These are phyloP conservation scores for Phytophthora cajani DNA, from an alignment of 352 stramenopile genomes.

Conservation along the genomic window DNA sequence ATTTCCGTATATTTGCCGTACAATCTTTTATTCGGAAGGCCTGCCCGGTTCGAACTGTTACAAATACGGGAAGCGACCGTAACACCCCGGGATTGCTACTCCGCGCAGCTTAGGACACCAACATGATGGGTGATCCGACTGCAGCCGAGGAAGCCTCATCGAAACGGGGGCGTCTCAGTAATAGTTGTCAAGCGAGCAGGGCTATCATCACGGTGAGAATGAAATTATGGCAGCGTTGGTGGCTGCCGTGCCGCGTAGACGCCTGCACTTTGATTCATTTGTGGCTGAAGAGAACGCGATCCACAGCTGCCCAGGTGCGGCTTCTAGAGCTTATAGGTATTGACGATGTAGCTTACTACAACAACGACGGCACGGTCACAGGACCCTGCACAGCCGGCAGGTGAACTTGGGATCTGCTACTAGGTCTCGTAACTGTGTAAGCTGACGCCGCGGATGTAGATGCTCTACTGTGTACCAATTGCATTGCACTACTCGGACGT, in stretches of 20 bases:
- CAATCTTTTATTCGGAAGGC: neutral
- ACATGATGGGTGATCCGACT: conserved; percentile 48
- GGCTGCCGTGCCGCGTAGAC: neutral
- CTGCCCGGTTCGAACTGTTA: neutral
- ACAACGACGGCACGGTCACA: too few species aligned
- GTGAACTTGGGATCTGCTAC: too few species aligned
- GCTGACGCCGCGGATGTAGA: too few species aligned
- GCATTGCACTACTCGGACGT: neutral
- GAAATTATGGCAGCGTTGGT: neutral
- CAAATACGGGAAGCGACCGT: too few species aligned
- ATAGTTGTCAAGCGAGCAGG: neutral
- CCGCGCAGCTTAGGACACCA: too few species aligned
- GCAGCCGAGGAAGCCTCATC: conserved; percentile 77
- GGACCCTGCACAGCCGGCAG: too few species aligned
- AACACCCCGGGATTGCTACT: too few species aligned
- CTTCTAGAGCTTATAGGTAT: too few species aligned
- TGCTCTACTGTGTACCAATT: too few species aligned
- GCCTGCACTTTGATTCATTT: neutral
- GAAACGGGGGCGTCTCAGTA: conserved; percentile 27
- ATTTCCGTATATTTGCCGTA: neutral
- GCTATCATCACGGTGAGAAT: neutral
- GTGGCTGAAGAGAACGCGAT: conserved; percentile 16
- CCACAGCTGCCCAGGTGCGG: neutral
- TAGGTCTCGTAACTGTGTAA: too few species aligned
- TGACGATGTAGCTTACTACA: too few species aligned